Conservation (phyloP, 306 rosid genomes). For the Sicyos edulis region DNA sequence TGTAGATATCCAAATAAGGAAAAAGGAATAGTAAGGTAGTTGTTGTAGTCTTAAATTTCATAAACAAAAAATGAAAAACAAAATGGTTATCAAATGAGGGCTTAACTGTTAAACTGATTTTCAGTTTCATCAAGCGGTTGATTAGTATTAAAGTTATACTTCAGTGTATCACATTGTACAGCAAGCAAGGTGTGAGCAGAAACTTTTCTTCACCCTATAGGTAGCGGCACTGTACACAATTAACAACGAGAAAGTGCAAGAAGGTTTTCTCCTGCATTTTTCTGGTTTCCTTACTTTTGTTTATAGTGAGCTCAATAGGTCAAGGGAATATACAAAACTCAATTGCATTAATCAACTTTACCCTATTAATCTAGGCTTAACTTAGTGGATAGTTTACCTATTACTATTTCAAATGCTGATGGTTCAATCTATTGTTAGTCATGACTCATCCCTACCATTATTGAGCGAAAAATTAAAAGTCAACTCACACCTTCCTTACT, state of each 20-base stretch:
- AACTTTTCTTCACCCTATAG: background rate
- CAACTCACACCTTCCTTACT: background rate
- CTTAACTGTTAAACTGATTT: background rate
- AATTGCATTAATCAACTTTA: conserved; percentile 3
- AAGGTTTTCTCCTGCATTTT: background rate
- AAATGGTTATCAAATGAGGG: too few species aligned
- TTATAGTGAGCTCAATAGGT: background rate
- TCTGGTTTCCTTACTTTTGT: background rate
- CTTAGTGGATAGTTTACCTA: background rate
- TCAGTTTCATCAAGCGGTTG: background rate
- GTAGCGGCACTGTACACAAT: background rate
- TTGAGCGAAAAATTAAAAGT: background rate
- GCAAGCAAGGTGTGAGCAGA: conserved; percentile 1
- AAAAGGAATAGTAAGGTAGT: too few species aligned
- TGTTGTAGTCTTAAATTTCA: too few species aligned
- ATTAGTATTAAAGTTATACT: background rate
- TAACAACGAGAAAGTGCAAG: conserved; percentile 2
- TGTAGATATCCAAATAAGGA: too few species aligned
- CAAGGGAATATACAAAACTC: background rate
- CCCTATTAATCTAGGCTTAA: background rate
- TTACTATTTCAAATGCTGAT: background rate
- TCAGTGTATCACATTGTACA: background rate
- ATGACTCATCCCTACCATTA: background rate
- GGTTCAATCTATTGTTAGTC: background rate
- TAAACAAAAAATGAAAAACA: too few species aligned